Conservation (phyloP, 345 rosid species). For the Alliaria petiolata region DNA sequence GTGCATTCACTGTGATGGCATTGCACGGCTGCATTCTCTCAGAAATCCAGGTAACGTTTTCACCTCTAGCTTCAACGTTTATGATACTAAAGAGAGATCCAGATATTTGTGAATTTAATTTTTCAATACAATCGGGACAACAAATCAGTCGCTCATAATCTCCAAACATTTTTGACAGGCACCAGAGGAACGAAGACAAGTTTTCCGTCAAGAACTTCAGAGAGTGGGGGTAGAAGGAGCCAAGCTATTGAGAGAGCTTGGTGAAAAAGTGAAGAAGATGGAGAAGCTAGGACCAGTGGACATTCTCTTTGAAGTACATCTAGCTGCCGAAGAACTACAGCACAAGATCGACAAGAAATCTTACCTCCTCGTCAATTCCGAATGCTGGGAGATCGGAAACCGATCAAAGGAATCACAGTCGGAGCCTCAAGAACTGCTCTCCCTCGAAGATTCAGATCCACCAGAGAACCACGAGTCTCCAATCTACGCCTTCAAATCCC, state of each 20-base stretch:
- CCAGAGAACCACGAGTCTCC: conserved; percentile 24
- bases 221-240: conserved; percentile 74
- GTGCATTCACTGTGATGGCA: conserved; percentile 95
- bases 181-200: conserved; percentile 69
- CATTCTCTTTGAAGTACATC: conserved; percentile 58
- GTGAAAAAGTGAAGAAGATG: conserved; percentile 73
- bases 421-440: conserved; percentile 50
- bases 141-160: background rate
- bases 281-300: conserved; percentile 67
- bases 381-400: conserved; percentile 82
- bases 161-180: conserved; percentile 46
- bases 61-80: background rate
- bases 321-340: conserved; percentile 83
- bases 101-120: background rate
- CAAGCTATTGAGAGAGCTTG: conserved; percentile 65
- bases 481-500: conserved; percentile 54
- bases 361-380: conserved; percentile 79
- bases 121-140: too few relatives aligned
- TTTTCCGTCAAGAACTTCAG: conserved; percentile 61
- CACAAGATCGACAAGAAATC: conserved; percentile 73
- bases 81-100: background rate
- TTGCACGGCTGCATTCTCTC: conserved; percentile 94
- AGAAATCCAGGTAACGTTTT: conserved; percentile 72
- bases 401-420: conserved; percentile 34
- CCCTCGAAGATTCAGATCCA: conserved; percentile 38